Conservation (phyloP, 371 early-diverging fungal species). For the Mucor velutinosus region DNA sequence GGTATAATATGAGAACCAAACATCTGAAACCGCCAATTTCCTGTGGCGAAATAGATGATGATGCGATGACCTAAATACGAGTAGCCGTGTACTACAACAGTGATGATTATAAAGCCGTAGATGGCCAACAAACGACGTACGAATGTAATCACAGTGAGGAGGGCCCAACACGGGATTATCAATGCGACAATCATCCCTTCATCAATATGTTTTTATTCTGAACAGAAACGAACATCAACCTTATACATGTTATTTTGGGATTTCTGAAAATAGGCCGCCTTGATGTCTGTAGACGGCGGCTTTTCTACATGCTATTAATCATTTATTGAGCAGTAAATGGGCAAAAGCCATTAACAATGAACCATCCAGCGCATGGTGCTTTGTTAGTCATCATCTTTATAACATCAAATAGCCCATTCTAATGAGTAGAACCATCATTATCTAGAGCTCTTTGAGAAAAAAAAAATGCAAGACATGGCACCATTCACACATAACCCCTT, state of each 20-base stretch:
- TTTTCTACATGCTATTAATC: not conserved
- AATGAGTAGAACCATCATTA: not conserved
- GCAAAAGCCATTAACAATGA: not conserved
- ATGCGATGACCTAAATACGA: not conserved
- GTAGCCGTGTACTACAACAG: not conserved
- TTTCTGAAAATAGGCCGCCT: not conserved
- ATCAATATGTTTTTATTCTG: not conserved
- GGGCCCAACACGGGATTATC: not conserved
- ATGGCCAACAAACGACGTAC: not conserved
- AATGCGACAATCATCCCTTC: not conserved
- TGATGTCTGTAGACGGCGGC: not conserved
- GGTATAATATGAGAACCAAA: not conserved
- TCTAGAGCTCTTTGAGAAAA: not conserved
- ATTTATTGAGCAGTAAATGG: not conserved
- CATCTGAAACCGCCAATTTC: not conserved
- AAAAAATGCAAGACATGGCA: not conserved
- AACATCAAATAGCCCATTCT: not conserved
- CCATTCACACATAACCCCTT: not conserved
- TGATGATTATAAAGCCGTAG: not conserved
- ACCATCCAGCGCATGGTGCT: not conserved
- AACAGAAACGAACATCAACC: not conserved
- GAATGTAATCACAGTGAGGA: not conserved
- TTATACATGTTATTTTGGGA: not conserved
- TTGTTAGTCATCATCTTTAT: not conserved
- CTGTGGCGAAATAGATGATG: not conserved